Evolutionary conservation across 805 yeast genomes (phyloP), one percentile per base, ranked within the genome.

Genomic region (Debaryomyces castellii): DNA sequence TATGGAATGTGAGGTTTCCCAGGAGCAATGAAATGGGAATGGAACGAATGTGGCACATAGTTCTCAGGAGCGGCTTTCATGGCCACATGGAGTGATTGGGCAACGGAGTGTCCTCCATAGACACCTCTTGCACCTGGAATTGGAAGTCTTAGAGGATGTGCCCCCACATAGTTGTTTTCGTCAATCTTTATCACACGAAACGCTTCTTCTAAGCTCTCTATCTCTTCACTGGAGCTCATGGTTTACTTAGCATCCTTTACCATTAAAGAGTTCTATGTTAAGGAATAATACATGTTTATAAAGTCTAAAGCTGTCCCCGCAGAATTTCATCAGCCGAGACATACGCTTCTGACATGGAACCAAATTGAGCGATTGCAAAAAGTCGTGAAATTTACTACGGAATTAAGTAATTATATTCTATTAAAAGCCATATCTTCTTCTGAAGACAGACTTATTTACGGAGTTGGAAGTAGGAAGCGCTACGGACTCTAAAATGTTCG

Each of bases 41-140:
- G 90, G 45, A 82, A 64, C 9, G 88, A 77, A 27, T 77, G 73
- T 1, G 90, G 89, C 5, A 80, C 69, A 25, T 55, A 60, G 5
- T 45, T 48, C 14, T 42, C 44, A 9, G 60, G 67, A 1, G 73
- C 64, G 6, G 81, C 76, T 40, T 74, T 69, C 27, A 83, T 66
- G 2, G 85, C 82, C 5, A 87, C 88, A 47, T 77, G 60, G 3
- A 84, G 62, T 2, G 89, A 69, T 53, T 85, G 90, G 0, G 87
- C 87, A 14, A 82, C 80, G 36, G 81, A 65, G 16, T 83, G 80
- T 8, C 91, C 90, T 2, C 90, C 90, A 64, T 83, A 85, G 0
- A 84, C 79, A 1, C 88, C 89, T 37, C 84, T 66, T 2, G 87
- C 85, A 0, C 80, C 76, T 3, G 51, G 44, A 9, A 69, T 43